These are phyloP conservation scores for Saccharum officinarum DNA, from an alignment of 176 grass and related monocot genomes.

Conservation along the genomic window DNA sequence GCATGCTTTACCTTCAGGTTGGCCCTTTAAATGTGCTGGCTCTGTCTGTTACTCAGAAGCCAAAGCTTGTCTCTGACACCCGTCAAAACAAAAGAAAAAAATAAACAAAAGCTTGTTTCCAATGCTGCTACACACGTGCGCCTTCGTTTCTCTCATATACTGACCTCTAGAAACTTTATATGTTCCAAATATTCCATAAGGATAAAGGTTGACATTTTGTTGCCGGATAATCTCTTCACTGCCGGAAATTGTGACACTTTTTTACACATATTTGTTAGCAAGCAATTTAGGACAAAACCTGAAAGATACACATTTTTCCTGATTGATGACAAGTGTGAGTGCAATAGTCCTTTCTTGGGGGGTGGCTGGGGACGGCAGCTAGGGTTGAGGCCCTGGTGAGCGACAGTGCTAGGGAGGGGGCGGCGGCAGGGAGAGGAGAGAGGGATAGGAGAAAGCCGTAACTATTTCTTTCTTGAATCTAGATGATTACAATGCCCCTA, in stretches of 20 bases:
- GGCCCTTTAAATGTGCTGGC: too few relatives aligned
- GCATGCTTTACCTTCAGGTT: too few relatives aligned
- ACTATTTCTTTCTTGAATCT: too few relatives aligned
- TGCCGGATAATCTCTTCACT: not conserved
- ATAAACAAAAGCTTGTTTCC: too few relatives aligned
- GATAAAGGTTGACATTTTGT: not conserved
- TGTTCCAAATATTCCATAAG: conserved; percentile 13
- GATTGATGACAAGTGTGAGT: not conserved
- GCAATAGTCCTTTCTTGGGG: too few relatives aligned
- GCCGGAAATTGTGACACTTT: conserved; percentile 5
- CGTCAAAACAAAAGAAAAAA: not conserved
- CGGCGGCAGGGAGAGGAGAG: too few relatives aligned
- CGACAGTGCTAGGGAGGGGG: too few relatives aligned
- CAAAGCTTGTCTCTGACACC: not conserved
- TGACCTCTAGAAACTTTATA: not conserved
- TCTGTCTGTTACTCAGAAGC: not conserved
- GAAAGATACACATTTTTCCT: not conserved
- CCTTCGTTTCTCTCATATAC: not conserved
- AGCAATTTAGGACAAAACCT: not conserved
- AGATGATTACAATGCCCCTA: too few relatives aligned
- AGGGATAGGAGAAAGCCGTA: too few relatives aligned
- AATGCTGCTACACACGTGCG: not conserved
- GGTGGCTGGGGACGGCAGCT: too few relatives aligned
- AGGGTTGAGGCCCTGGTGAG: too few relatives aligned
- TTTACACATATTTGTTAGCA: not conserved